These are phyloP conservation scores for Artemisia argyi DNA, from an alignment of 129 eudicot genomes.

Conservation along the genomic window DNA sequence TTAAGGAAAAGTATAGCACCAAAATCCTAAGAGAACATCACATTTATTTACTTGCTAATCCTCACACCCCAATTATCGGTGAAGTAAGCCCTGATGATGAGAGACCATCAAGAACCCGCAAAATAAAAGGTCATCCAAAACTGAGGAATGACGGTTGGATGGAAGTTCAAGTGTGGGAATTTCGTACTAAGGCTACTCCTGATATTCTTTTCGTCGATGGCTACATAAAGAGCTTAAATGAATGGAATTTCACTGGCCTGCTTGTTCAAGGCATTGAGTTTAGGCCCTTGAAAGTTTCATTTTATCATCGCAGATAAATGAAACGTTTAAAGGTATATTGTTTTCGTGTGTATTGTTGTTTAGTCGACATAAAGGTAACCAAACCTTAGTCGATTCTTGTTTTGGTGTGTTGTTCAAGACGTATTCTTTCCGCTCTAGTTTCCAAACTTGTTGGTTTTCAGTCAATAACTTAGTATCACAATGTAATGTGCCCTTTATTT, in stretches of 20 bases:
- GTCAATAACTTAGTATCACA: too few species aligned
- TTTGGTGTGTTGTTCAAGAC: too few species aligned
- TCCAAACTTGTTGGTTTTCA: too few species aligned
- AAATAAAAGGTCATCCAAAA: slow-evolving; percentile 27
- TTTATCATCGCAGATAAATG: background rate
- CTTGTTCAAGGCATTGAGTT: slow-evolving; percentile 20
- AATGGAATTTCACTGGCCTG: slow-evolving; percentile 16
- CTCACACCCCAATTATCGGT: background rate
- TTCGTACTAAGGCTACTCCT: background rate
- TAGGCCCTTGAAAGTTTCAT: slow-evolving; percentile 16
- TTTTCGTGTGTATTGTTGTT: background rate
- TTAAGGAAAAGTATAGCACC: background rate
- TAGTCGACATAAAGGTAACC: too few species aligned
- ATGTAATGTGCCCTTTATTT: too few species aligned
- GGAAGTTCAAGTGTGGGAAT: slow-evolving; percentile 20
- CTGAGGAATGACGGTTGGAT: slow-evolving; percentile 30
- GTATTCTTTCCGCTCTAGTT: too few species aligned
- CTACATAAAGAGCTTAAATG: slow-evolving; percentile 6
- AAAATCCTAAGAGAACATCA: background rate
- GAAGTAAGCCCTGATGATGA: background rate
- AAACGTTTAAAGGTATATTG: background rate
- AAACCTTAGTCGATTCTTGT: too few species aligned
- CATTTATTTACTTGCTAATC: slow-evolving; percentile 5
- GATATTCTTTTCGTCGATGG: background rate
- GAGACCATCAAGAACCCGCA: background rate